A percentile compares a stretch with the other conserved stretches of the same genome.
Evolutionary conservation across 495 filamentous ascomycete species (phyloP).

Genomic region (Parathielavia hyrcaniae): DNA sequence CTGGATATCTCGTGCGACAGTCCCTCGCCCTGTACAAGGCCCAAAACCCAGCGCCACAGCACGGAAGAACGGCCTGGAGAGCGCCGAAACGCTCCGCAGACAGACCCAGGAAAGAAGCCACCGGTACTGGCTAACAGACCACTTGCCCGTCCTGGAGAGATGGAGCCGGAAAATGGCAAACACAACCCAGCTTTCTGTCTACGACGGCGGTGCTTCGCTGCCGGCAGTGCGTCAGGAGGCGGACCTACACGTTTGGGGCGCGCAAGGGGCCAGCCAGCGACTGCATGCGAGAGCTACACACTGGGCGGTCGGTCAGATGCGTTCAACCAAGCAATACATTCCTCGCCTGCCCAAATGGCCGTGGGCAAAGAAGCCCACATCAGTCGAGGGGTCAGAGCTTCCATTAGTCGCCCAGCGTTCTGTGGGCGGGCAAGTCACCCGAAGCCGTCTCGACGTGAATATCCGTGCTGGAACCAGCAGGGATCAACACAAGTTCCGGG

Average conservation of each 20-base stretch:
- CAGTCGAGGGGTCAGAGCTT: too few relatives aligned
- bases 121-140: neutral
- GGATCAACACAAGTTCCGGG: neutral
- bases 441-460: too few relatives aligned
- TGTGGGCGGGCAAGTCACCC: too few relatives aligned
- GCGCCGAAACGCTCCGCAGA: too few relatives aligned
- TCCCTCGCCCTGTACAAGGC: neutral
- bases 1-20: slow-evolving; percentile 18
- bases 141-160: neutral
- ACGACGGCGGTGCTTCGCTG: slow-evolving; percentile 20
- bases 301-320: slow-evolving; percentile 2
- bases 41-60: neutral
- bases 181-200: slow-evolving; percentile 7
- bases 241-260: neutral
- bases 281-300: neutral
- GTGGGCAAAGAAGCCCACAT: too few relatives aligned
- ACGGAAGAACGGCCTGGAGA: neutral
- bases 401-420: too few relatives aligned
- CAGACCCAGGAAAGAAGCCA: neutral
- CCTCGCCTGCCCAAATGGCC: too few relatives aligned
- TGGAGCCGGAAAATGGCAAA: neutral
- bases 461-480: too few relatives aligned
- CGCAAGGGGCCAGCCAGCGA: slow-evolving; percentile 1
- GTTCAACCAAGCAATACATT: too few relatives aligned
- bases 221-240: neutral